Base-by-base conservation (phyloP, 495 filamentous ascomycete species). In the Parachaetomium inaequale region DNA sequence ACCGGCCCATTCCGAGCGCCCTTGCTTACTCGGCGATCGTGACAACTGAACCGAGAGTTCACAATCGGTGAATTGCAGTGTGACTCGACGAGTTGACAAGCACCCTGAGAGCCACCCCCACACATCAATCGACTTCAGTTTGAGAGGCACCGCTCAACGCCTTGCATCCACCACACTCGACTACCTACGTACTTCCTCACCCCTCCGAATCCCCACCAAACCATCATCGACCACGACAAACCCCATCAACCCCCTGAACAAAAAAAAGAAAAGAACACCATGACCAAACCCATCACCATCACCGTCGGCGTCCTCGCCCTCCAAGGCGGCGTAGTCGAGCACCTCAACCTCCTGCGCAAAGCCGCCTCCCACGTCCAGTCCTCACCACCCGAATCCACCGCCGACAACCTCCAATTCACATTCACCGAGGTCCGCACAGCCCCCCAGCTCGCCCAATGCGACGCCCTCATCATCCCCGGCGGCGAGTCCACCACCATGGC, bases 401-500 rank as follows among this genome's bases (percentile, higher is more conserved):
- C 55, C n/a, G 59, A 40, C 12, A 42, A 66, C 56, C 38, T 66
- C 63, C 60, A 49, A 55, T 70, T 91, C 78, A 66, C 69, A 61
- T 92, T 92, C 72, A 76, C 85, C 64, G 88, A 96, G 71, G 88
- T 98, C 50, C 89, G 93, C 56, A 98, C 87, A 32, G 73, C 84
- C 19, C 73, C 79, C 11, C 83, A 96, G 63, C 82, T 98, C 15
- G 76, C 79, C 12, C 67, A 62, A 67, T 96, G 92, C 77, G 86
- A 92, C 70, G 94, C 87, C 3, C 80, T 98, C 23, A 85, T 98
- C 66, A 82, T 98, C 63, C 94, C 95, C 7, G 94, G 94, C 45
- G 95, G 94, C 61, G 94, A 98, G 70, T 96, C 91, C 71, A 98
- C 94, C 5, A 88, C 93, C 7, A 93, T 98, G 69, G 90, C 92